These are phyloP conservation scores for Solanum gracilifrons DNA, from an alignment of 257 asterid species.

Conservation along the genomic window DNA sequence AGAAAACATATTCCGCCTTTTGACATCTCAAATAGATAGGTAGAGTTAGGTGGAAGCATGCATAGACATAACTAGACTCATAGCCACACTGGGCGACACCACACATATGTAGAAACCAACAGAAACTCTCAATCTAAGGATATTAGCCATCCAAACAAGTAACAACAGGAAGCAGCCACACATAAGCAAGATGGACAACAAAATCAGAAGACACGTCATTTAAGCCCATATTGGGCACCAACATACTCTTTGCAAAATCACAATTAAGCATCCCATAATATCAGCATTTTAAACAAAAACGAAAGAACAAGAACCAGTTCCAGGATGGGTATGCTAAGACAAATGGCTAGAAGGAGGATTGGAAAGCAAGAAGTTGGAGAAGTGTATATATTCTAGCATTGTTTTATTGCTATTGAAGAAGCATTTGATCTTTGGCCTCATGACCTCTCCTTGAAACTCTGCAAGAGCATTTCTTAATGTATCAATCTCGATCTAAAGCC, in stretches of 20 bases:
- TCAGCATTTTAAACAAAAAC: no score
- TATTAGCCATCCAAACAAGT: not conserved
- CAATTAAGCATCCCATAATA: not conserved
- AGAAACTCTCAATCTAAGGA: not conserved
- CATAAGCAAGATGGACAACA: not conserved
- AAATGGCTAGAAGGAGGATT: not conserved
- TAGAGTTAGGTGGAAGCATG: not conserved
- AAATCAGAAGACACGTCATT: not conserved
- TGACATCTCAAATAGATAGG: not conserved
- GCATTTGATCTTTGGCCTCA: not conserved
- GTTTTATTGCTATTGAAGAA: not conserved
- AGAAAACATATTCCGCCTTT: not conserved
- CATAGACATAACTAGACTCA: not conserved
- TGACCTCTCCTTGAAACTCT: no score
- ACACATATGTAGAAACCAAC: not conserved
- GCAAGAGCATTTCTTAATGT: not conserved
- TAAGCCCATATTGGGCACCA: not conserved
- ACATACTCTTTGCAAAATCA: not conserved
- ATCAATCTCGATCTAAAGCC: not conserved
- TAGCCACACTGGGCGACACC: not conserved
- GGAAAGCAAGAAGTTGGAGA: not conserved
- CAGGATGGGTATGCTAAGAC: not conserved
- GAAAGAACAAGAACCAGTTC: not conserved
- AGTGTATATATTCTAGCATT: not conserved
- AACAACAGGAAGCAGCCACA: not conserved